These are phyloP conservation scores for Verticillium zaregamsianum DNA, from an alignment of 2,329 filamentous ascomycete genomes.

Conservation along the genomic window DNA sequence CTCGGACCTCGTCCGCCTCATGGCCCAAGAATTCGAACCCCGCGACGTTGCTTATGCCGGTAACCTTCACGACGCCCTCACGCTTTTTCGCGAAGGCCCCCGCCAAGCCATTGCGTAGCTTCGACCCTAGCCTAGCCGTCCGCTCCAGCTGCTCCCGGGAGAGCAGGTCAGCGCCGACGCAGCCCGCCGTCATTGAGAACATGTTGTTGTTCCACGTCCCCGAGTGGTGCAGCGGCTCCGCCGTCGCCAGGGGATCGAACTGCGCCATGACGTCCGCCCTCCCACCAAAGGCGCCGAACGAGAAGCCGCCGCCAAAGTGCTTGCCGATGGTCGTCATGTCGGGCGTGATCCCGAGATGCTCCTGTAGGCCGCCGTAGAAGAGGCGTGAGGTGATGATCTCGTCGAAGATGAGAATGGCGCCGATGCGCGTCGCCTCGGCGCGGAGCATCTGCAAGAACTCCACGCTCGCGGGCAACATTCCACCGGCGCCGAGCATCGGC, in stretches of 20 bases:
- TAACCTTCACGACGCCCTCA: constrained; percentile 2
- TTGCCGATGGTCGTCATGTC: constrained; percentile 65
- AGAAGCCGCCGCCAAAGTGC: constrained; percentile 61
- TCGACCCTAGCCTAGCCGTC: constrained; percentile 4
- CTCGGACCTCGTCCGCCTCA: neutral
- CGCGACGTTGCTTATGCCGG: constrained; percentile 9
- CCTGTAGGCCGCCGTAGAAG: constrained; percentile 43
- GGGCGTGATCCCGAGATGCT: constrained; percentile 39
- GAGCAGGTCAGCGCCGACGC: constrained; percentile 9
- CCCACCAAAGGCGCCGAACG: constrained; percentile 65
- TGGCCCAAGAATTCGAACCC: constrained; percentile 8
- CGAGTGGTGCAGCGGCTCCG: constrained; percentile 11
- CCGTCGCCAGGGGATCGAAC: constrained; percentile 43
- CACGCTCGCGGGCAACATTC: constrained; percentile 44
- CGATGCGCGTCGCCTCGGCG: constrained; percentile 17
- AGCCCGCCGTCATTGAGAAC: constrained; percentile 14
- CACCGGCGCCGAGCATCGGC: constrained; percentile 60
- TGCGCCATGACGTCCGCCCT: constrained; percentile 52
- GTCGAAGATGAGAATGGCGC: constrained; percentile 62
- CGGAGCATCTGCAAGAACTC: constrained; percentile 35
- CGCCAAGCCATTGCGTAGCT: constrained; percentile 3
- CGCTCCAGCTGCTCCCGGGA: constrained; percentile 7
- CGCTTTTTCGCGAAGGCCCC: constrained; percentile 3
- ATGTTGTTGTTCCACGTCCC: constrained; percentile 14
- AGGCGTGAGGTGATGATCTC: constrained; percentile 68